A percentile compares a stretch with the other conserved stretches of the same genome.
These are phyloP conservation scores for Paraphoma sp. DNA, from an alignment of 2,329 filamentous ascomycete genomes.

Conservation along the genomic window DNA sequence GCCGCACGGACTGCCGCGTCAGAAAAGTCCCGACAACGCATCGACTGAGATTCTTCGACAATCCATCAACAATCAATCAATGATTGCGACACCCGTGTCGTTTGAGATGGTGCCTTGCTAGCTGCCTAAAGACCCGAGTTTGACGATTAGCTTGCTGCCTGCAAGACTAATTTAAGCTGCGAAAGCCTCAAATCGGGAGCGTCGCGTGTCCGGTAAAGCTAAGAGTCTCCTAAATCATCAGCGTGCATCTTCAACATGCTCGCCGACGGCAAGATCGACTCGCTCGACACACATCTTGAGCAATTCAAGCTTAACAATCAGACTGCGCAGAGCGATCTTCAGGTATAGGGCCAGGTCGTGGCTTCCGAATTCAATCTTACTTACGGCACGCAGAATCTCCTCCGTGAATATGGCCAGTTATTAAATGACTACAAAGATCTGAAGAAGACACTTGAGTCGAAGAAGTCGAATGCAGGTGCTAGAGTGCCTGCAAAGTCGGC, in stretches of 20 bases:
- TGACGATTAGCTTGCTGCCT: background rate
- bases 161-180: background rate
- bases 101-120: background rate
- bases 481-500: slow-evolving; percentile 24
- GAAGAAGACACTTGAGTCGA: slow-evolving; percentile 65
- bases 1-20: background rate
- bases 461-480: slow-evolving; percentile 49
- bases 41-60: background rate
- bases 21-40: background rate
- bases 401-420: slow-evolving; percentile 53
- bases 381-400: slow-evolving; percentile 33
- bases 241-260: slow-evolving; percentile 23
- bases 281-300: slow-evolving; percentile 35
- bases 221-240: background rate
- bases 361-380: background rate
- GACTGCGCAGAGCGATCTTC: slow-evolving; percentile 24
- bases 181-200: too few species aligned
- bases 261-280: slow-evolving; percentile 31
- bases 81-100: background rate
- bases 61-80: background rate
- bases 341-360: slow-evolving; percentile 12
- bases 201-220: background rate
- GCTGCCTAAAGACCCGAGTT: background rate
- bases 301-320: slow-evolving; percentile 34
- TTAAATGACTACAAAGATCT: slow-evolving; percentile 63